Evolutionary conservation across 441 rosid genomes (phyloP), one percentile per base, ranked within the genome.

Genomic region (Iberis amara): DNA sequence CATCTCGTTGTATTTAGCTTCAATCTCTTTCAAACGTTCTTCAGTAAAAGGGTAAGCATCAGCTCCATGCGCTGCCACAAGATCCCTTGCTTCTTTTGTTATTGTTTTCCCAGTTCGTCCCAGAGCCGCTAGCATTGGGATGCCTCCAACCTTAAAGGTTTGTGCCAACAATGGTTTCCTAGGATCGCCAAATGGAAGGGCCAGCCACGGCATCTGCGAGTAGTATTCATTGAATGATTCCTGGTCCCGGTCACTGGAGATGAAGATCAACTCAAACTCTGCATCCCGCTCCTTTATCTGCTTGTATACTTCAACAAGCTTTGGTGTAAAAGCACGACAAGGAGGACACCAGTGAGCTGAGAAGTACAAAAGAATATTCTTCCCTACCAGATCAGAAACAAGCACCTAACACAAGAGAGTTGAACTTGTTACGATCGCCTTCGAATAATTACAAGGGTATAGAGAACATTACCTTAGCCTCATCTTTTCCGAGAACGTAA

Each of bases 301-400:
- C 49, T 76, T 56, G 68, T 81, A 86, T 27, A 74, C 74, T 52
- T 81, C 81, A 7, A 68, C 64, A 23, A 83, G 87, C 59, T 69
- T 73, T 8, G 92, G 89, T 11, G 82, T 70, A 62, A 86, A 83
- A 26, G 71, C 82, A 10, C 81, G 87, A 55, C 92, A 86, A 7
- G 92, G 92, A 57, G 82, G 80, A 44, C 96, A 86, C 96, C 92
- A 80, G 42, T 81, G 87, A 5, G 89, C 92, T 26, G 96, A 86
- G 69, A 86, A 86, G 72, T 80, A 86, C 38, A 86, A 60, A 21
- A 86, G 85, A 40, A 83, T 66, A 57, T 68, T 73, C 73, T 86
- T 86, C 57, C 92, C 92, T 14, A 74, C 85, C 41, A 86, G 70
- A 41, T 73, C 82, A 26, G 77, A 55, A 50, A 86, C 82, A 4